Conservation (phyloP, 176 grass and related monocot species). For the Aegilops speltoides region DNA sequence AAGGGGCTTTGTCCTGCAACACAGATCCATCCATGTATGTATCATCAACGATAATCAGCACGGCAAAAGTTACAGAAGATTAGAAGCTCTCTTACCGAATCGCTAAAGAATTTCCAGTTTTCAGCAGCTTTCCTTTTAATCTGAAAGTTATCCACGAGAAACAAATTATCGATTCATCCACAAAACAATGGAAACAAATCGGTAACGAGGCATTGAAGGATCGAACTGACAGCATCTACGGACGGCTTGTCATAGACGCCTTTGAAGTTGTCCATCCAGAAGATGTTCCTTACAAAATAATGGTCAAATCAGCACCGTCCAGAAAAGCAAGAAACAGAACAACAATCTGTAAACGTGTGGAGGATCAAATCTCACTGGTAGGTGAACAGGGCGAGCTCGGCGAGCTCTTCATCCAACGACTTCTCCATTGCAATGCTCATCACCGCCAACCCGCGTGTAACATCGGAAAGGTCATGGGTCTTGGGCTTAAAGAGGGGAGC, state of each 20-base stretch:
- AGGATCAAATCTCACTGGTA: not conserved
- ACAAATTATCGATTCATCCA: too few species aligned
- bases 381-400: not conserved
- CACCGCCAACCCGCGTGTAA: not conserved
- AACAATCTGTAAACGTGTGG: not conserved
- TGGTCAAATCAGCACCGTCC: not conserved
- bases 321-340: not conserved
- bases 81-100: too few species aligned
- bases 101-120: too few species aligned
- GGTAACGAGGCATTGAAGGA: not conserved
- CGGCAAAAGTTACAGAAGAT: too few species aligned
- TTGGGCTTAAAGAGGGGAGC: not conserved
- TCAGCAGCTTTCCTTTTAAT: too few species aligned
- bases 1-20: too few species aligned
- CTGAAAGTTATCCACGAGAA: too few species aligned
- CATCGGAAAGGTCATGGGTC: not conserved
- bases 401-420: too few species aligned
- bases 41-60: too few species aligned
- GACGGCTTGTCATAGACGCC: not conserved
- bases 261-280: not conserved
- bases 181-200: too few species aligned
- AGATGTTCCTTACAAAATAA: not conserved
- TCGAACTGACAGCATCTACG: not conserved
- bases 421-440: not conserved
- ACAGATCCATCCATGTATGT: too few species aligned